These are phyloP conservation scores for Biancaea sappan DNA, from an alignment of 306 rosid species.

Conservation along the genomic window DNA sequence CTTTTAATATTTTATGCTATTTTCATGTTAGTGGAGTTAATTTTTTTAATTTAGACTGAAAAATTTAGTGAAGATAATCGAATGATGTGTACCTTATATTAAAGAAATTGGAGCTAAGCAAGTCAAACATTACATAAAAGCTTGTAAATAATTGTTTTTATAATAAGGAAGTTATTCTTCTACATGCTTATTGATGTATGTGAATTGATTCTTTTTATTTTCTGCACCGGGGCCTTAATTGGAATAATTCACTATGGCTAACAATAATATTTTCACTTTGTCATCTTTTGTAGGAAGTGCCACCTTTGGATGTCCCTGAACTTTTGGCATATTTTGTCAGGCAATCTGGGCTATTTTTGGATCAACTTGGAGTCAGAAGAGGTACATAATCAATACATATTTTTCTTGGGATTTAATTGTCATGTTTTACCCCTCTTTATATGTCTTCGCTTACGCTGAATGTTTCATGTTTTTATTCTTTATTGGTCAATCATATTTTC, in stretches of 20 bases:
- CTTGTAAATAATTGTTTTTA: background rate
- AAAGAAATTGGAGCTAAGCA: constrained; percentile 18
- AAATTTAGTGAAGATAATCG: background rate
- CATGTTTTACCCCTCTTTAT: constrained; percentile 15
- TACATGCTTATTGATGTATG: constrained; percentile 16
- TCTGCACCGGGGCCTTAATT: constrained; percentile 22
- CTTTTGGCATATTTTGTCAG: constrained; percentile 88
- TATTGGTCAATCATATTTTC: background rate
- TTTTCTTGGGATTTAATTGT: constrained; percentile 18
- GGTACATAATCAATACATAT: constrained; percentile 44
- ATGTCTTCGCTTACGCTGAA: constrained; percentile 2
- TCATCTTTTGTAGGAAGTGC: constrained; percentile 67
- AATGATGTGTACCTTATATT: constrained; percentile 13
- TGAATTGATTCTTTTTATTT: constrained; percentile 23
- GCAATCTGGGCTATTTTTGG: constrained; percentile 86
- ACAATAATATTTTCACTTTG: constrained; percentile 16
- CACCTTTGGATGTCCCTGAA: constrained; percentile 82
- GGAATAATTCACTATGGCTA: constrained; percentile 32
- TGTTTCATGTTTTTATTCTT: constrained; percentile 2
- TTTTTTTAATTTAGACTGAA: constrained; percentile 17
- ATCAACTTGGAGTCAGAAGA: constrained; percentile 84
- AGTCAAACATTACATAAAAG: constrained; percentile 21
- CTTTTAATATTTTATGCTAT: background rate
- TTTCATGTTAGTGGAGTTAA: background rate
- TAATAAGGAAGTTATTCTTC: constrained; percentile 23